A percentile compares a stretch with the other conserved stretches of the same genome.
Conservation (phyloP, 164 flowering plant species). For the Chimonanthus salicifolius region DNA sequence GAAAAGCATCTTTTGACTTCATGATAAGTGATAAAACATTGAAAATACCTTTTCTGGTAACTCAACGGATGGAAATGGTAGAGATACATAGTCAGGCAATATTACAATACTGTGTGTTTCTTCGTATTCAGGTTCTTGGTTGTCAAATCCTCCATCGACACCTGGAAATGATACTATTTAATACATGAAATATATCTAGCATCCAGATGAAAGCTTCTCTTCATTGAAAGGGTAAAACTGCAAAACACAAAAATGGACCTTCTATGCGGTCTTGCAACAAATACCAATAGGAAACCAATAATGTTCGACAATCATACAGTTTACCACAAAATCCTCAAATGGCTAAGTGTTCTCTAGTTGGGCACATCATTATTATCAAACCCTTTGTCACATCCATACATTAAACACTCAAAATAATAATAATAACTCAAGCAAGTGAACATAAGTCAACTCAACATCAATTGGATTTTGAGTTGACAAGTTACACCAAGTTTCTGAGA, state of each 20-base stretch:
- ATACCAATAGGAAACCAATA: too few relatives aligned
- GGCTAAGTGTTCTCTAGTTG: too few relatives aligned
- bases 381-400: too few relatives aligned
- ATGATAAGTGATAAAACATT: neutral
- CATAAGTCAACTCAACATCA: too few relatives aligned
- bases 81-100: slow-evolving; percentile 64
- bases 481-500: too few relatives aligned
- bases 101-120: slow-evolving; percentile 58
- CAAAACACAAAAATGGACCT: neutral
- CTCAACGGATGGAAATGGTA: slow-evolving; percentile 91
- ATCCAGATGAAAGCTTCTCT: neutral
- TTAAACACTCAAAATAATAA: too few relatives aligned
- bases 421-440: too few relatives aligned
- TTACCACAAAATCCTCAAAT: too few relatives aligned
- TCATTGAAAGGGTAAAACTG: neutral
- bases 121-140: slow-evolving; percentile 73
- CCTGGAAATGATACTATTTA: slow-evolving; percentile 42
- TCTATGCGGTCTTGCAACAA: neutral
- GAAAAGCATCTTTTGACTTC: neutral
- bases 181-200: too few relatives aligned
- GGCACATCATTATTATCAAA: too few relatives aligned
- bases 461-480: too few relatives aligned
- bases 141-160: slow-evolving; percentile 92
- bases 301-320: too few relatives aligned
- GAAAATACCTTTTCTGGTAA: slow-evolving; percentile 81